Evolutionary conservation across 148 eudicot species (phyloP).

Genomic region (Rhododendron kiyosumense): DNA sequence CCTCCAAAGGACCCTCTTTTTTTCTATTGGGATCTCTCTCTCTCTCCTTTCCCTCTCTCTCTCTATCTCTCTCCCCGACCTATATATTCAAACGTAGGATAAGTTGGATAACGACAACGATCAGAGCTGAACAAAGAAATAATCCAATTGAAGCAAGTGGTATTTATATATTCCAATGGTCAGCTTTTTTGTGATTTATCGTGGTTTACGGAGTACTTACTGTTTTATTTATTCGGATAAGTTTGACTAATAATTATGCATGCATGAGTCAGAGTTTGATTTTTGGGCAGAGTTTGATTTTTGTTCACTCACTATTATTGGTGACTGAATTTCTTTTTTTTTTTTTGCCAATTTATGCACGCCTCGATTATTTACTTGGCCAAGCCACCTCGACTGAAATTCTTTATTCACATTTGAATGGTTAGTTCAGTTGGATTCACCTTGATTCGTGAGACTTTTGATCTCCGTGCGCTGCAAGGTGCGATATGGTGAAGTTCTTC

Average conservation of each 20-base stretch:
- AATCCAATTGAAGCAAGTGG: background rate
- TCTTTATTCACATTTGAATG: background rate
- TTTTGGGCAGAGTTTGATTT: background rate
- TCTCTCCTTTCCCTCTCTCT: background rate
- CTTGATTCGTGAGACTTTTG: too few species aligned
- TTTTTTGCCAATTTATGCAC: too few species aligned
- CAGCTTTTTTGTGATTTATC: background rate
- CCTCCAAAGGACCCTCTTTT: slow-evolving; percentile 1
- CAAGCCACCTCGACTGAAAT: too few species aligned
- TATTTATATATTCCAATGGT: background rate
- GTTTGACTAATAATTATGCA: background rate
- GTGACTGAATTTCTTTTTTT: background rate
- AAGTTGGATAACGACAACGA: background rate
- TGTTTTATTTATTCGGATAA: background rate
- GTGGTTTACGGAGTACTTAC: too few species aligned
- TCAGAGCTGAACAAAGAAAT: background rate
- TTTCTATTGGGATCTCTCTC: background rate
- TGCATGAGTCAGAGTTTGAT: background rate
- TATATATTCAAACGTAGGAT: background rate
- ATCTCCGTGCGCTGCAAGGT: background rate
- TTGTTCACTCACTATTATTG: background rate
- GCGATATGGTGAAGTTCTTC: background rate
- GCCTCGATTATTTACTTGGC: too few species aligned
- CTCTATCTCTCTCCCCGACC: background rate
- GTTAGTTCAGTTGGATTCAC: background rate